Evolutionary conservation across 495 filamentous ascomycete genomes (phyloP).

Genomic region (Trypethelium eluteriae): DNA sequence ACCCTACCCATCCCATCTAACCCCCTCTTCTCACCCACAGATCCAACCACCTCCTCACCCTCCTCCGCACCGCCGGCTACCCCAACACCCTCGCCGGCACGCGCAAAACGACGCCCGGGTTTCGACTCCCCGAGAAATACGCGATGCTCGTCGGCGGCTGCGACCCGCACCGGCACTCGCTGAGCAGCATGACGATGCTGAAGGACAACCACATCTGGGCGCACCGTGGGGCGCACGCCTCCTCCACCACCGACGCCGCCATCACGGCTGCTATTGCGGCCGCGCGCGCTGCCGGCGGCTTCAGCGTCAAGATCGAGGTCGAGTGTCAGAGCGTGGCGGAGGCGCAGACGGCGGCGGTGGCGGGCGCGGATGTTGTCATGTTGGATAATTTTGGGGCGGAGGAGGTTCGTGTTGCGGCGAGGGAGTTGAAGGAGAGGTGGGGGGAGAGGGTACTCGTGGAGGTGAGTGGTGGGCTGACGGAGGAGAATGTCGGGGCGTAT

Average conservation of each 20-base stretch:
- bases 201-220: conserved; percentile 98
- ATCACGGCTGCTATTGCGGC: conserved; percentile 39
- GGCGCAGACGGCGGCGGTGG: conserved; percentile 80
- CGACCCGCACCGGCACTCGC: conserved; percentile 84
- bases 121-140: conserved; percentile 95
- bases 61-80: conserved; percentile 60
- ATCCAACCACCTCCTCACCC: conserved; percentile 42
- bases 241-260: conserved; percentile 52
- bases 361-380: conserved; percentile 94
- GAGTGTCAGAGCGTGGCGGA: conserved; percentile 82
- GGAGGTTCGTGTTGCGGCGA: conserved; percentile 70
- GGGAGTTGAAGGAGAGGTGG: conserved; percentile 69
- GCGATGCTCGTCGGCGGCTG: conserved; percentile 89
- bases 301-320: conserved; percentile 89
- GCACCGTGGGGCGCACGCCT: conserved; percentile 61
- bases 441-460: conserved; percentile 58
- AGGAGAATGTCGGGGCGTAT: conserved; percentile 72
- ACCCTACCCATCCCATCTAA: conserved; percentile 40
- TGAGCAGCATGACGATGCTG: conserved; percentile 93
- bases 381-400: conserved; percentile 84
- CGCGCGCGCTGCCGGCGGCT: conserved; percentile 77
- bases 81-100: conserved; percentile 83
- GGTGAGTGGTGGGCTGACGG: conserved; percentile 83
- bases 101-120: conserved; percentile 92
- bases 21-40: conserved; percentile 18